phyloP scores from a whole-genome alignment of 169 alveolate species.

The Plasmodium gonderi region DNA sequence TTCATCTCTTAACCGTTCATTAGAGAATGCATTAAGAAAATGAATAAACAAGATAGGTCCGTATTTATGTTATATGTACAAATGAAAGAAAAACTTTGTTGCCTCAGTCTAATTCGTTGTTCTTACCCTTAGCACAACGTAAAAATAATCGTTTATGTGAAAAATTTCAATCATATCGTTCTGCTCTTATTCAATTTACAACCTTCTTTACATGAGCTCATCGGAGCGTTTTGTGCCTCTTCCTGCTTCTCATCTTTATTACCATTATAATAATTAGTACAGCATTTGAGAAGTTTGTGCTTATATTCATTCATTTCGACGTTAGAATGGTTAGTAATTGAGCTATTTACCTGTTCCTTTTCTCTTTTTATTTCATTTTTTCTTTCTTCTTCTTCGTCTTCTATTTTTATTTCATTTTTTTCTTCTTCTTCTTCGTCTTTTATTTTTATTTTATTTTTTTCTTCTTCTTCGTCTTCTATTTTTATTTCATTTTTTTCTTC shows the following conservation, averaged over 20 bases:
- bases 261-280: too few relatives aligned
- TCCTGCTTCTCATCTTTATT: neutral
- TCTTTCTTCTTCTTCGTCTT: neutral
- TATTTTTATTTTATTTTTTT: neutral
- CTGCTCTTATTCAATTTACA: slow-evolving; percentile 8
- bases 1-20: neutral
- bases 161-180: slow-evolving; percentile 23
- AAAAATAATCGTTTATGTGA: neutral
- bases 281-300: neutral
- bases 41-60: neutral
- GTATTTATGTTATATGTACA: neutral
- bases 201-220: neutral
- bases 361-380: neutral
- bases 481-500: neutral
- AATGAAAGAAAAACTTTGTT: neutral
- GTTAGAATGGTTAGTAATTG: neutral
- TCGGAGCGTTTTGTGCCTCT: neutral
- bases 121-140: neutral
- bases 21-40: neutral
- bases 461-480: too few relatives aligned
- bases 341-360: neutral
- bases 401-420: neutral
- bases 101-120: neutral
- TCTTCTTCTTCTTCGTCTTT: neutral
- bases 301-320: neutral